These are phyloP conservation scores for Phialophora tarda DNA, from an alignment of 2,329 filamentous ascomycete species.

Conservation along the genomic window DNA sequence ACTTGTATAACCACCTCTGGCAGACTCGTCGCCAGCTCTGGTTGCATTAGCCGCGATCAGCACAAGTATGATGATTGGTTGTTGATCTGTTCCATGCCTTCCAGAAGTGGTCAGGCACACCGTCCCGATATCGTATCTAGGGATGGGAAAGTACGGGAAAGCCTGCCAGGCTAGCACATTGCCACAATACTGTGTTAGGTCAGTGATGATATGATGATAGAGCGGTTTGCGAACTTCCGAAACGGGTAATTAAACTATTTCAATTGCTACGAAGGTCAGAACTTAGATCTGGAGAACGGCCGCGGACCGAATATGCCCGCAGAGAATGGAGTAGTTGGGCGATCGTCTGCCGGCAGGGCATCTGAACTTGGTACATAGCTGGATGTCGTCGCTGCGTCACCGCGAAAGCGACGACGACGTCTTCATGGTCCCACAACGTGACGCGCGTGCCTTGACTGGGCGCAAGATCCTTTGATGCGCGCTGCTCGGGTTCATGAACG, in stretches of 20 bases:
- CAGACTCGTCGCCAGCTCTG: not conserved
- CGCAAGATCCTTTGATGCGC: not conserved
- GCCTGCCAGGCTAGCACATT: not conserved
- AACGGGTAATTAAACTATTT: not conserved
- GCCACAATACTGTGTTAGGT: not conserved
- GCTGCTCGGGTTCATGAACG: not conserved
- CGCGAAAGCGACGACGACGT: not conserved
- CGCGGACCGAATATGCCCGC: constrained; percentile 9
- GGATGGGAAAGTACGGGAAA: not conserved
- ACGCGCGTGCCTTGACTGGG: not conserved
- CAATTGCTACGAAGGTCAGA: not conserved
- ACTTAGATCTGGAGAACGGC: constrained; percentile 14
- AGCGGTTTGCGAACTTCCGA: not conserved
- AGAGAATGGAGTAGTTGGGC: constrained; percentile 8
- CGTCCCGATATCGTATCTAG: not conserved
- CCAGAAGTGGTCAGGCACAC: not conserved
- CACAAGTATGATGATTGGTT: not conserved
- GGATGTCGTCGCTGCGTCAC: not conserved
- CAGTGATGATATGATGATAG: not conserved
- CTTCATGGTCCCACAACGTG: not conserved
- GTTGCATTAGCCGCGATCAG: not conserved
- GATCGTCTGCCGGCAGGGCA: not conserved
- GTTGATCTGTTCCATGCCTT: not conserved
- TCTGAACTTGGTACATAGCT: not conserved
- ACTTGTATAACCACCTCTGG: not conserved